A percentile compares a stretch with the other conserved stretches of the same genome.
These are phyloP conservation scores for Penicillium sp. DNA, from an alignment of 2,329 filamentous ascomycete species.

Conservation along the genomic window DNA sequence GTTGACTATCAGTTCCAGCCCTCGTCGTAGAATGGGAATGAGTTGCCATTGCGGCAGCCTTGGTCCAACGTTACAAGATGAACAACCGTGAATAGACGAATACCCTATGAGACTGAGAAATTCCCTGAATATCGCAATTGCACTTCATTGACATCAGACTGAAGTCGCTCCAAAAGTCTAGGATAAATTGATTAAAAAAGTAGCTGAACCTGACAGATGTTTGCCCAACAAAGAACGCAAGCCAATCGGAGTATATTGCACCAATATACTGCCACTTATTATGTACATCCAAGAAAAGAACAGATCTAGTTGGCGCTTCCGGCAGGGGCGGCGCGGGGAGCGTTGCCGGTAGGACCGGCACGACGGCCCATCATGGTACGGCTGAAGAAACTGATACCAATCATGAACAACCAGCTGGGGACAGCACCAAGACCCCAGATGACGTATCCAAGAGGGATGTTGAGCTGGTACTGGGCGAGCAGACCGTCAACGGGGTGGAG, in stretches of 20 bases:
- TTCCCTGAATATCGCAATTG: not conserved
- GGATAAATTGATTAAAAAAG: conserved; percentile 9
- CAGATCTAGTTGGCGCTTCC: conserved; percentile 26
- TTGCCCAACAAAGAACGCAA: conserved; percentile 7
- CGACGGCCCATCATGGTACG: conserved; percentile 57
- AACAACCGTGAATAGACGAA: no score
- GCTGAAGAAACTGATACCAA: conserved; percentile 62
- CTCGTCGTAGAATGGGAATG: no score
- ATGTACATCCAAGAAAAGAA: conserved; percentile 34
- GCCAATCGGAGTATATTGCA: conserved; percentile 17
- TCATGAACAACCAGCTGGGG: conserved; percentile 67
- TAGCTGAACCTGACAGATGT: conserved; percentile 1
- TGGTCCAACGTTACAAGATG: no score
- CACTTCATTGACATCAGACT: not conserved
- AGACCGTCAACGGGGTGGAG: conserved; percentile 64
- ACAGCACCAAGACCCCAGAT: conserved; percentile 59
- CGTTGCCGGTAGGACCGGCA: conserved; percentile 17
- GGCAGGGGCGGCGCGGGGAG: conserved; percentile 18
- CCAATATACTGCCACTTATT: conserved; percentile 25
- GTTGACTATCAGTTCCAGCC: no score
- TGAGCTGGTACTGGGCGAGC: conserved; percentile 55
- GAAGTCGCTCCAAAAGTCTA: not conserved
- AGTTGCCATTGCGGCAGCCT: no score
- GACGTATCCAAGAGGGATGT: conserved; percentile 56
- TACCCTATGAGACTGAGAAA: no score